Conservation (phyloP, 2,329 filamentous ascomycete species). For the Dactylonectria macrodidyma region DNA sequence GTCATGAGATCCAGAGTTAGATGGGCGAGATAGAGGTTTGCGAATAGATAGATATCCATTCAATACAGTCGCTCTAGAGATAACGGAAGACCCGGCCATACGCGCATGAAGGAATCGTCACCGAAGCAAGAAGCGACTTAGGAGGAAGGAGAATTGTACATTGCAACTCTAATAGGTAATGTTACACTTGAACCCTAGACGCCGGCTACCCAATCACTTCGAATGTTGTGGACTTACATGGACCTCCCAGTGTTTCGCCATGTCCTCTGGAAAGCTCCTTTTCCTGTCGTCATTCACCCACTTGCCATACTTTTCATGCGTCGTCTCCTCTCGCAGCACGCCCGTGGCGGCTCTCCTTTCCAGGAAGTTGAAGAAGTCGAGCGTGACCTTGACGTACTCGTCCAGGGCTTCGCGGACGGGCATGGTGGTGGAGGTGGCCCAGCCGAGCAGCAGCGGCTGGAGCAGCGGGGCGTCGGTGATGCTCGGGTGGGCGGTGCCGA, state of each 20-base stretch:
- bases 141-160: slow-evolving; percentile 20
- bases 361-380: slow-evolving; percentile 70
- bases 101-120: neutral
- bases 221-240: slow-evolving; percentile 54
- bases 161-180: slow-evolving; percentile 28
- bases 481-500: slow-evolving; percentile 72
- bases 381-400: slow-evolving; percentile 72
- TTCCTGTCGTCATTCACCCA: slow-evolving; percentile 57
- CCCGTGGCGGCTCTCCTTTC: slow-evolving; percentile 58
- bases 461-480: slow-evolving; percentile 78
- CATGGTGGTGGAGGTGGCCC: slow-evolving; percentile 74
- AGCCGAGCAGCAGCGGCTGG: slow-evolving; percentile 72
- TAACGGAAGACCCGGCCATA: neutral
- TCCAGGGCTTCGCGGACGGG: slow-evolving; percentile 68
- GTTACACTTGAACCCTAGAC: slow-evolving; percentile 23
- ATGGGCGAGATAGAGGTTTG: slow-evolving; percentile 8
- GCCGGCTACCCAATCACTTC: slow-evolving; percentile 26
- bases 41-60: slow-evolving; percentile 13
- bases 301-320: slow-evolving; percentile 57
- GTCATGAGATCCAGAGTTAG: neutral
- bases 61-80: neutral
- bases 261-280: slow-evolving; percentile 49
- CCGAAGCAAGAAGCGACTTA: neutral
- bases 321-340: slow-evolving; percentile 65
- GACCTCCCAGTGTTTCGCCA: slow-evolving; percentile 59